Evolutionary conservation across 2,329 filamentous ascomycete genomes (phyloP).

Genomic region (Sphaceloma murrayae): DNA sequence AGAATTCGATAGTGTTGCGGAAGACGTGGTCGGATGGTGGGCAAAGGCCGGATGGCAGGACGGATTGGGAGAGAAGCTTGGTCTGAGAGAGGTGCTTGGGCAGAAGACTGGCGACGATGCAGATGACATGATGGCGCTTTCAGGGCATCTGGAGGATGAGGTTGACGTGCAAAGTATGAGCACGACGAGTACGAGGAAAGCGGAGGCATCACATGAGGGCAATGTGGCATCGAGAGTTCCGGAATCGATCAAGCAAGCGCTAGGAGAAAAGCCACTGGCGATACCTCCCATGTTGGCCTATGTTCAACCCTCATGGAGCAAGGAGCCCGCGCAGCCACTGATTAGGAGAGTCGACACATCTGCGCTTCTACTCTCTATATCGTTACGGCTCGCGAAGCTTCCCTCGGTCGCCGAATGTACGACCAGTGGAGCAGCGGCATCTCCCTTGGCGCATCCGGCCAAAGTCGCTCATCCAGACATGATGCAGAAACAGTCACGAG

Average conservation of each 20-base stretch:
- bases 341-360: conserved; percentile 85
- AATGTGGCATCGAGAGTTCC: conserved; percentile 19
- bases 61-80: conserved; percentile 68
- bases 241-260: conserved; percentile 12
- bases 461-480: conserved; percentile 80
- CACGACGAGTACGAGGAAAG: conserved; percentile 13
- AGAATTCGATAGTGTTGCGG: conserved; percentile 80
- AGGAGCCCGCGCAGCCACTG: conserved; percentile 41
- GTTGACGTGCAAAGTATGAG: conserved; percentile 21
- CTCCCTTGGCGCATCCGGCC: conserved; percentile 64
- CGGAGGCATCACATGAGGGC: conserved; percentile 17
- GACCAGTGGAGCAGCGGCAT: conserved; percentile 38
- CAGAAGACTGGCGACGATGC: conserved; percentile 27
- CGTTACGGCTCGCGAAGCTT: conserved; percentile 77
- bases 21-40: conserved; percentile 92
- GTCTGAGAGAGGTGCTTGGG: conserved; percentile 57
- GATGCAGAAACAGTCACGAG: conserved; percentile 69
- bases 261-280: conserved; percentile 28
- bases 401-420: conserved; percentile 58
- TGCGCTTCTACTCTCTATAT: conserved; percentile 68
- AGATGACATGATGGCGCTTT: conserved; percentile 23
- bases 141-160: conserved; percentile 22
- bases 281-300: conserved; percentile 74
- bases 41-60: conserved; percentile 88
- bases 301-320: conserved; percentile 51